Percentiles rank a stretch among this genome's conserved stretches.
These are phyloP conservation scores for Solanum piurae DNA, from an alignment of 257 asterid genomes.

Conservation along the genomic window DNA sequence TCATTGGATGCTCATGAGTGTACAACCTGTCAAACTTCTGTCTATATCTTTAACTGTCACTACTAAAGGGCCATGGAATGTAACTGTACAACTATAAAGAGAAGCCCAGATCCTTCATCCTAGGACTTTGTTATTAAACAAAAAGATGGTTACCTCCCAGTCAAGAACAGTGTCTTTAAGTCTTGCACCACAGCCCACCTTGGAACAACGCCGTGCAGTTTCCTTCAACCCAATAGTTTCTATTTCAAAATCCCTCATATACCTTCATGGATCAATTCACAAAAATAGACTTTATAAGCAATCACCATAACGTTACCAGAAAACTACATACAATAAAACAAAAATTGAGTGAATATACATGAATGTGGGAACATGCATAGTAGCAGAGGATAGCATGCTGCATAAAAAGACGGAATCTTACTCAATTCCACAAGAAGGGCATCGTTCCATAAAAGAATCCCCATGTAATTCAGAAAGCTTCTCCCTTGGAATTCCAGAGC, in stretches of 20 bases:
- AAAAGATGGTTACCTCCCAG: conserved; percentile 67
- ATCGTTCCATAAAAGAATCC: conserved; percentile 77
- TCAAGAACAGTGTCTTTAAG: conserved; percentile 95
- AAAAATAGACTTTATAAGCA: neutral
- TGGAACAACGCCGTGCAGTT: conserved; percentile 71
- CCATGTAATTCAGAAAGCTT: conserved; percentile 90
- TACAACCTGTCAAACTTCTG: neutral
- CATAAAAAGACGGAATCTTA: conserved; percentile 25
- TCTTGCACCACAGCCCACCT: conserved; percentile 54
- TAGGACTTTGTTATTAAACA: neutral
- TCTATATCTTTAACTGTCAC: neutral
- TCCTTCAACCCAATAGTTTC: conserved; percentile 93
- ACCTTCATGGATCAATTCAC: conserved; percentile 40
- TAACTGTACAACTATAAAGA: neutral
- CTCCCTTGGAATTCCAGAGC: conserved; percentile 90
- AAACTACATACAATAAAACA: neutral
- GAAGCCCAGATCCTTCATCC: neutral
- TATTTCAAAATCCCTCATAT: conserved; percentile 81
- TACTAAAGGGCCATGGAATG: neutral
- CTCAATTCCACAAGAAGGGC: conserved; percentile 86
- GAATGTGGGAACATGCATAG: neutral
- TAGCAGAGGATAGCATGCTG: neutral
- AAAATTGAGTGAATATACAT: neutral
- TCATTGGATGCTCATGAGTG: neutral
- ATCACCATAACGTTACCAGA: neutral